A percentile compares a stretch with the other conserved stretches of the same genome.
These are phyloP conservation scores for Colletotrichum sojae DNA, from an alignment of 2,329 filamentous ascomycete genomes.

Conservation along the genomic window DNA sequence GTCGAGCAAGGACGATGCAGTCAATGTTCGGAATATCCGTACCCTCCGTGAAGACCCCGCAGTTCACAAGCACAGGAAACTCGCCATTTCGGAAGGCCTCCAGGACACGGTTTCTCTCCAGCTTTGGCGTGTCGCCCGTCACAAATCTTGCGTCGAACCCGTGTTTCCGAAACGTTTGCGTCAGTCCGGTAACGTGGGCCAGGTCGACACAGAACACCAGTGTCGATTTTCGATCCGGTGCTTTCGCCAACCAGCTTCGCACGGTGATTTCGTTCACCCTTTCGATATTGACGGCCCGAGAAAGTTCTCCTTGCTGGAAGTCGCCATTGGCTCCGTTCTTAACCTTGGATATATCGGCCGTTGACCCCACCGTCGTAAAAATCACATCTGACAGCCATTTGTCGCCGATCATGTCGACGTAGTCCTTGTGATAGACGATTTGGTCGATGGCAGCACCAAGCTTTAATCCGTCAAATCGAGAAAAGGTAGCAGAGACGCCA, in stretches of 20 bases:
- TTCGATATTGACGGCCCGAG: conserved; percentile 84
- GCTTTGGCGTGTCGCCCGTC: conserved; percentile 82
- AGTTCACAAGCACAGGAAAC: conserved; percentile 93
- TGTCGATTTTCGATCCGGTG: conserved; percentile 82
- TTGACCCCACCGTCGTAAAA: conserved; percentile 92
- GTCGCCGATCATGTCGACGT: conserved; percentile 80
- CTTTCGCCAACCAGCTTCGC: conserved; percentile 87
- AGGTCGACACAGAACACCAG: conserved; percentile 96
- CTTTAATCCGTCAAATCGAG: conserved; percentile 84
- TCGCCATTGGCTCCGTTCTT: conserved; percentile 78
- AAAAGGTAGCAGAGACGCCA: conserved; percentile 88
- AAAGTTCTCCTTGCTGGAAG: conserved; percentile 84
- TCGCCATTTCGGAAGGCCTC: conserved; percentile 82
- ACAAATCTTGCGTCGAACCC: conserved; percentile 89
- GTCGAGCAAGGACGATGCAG: conserved; percentile 88
- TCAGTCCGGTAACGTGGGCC: conserved; percentile 82
- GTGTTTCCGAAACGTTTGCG: conserved; percentile 79
- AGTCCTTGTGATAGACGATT: conserved; percentile 92
- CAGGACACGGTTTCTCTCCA: conserved; percentile 78
- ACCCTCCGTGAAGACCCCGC: conserved; percentile 96
- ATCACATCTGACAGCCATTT: conserved; percentile 94
- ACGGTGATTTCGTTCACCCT: conserved; percentile 88
- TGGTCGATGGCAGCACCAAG: conserved; percentile 91
- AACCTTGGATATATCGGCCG: conserved; percentile 83
- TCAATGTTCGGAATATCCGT: conserved; percentile 99